phyloP scores from a whole-genome alignment of 2,329 filamentous ascomycete species.

The Iodosphaeria phyllophila region DNA sequence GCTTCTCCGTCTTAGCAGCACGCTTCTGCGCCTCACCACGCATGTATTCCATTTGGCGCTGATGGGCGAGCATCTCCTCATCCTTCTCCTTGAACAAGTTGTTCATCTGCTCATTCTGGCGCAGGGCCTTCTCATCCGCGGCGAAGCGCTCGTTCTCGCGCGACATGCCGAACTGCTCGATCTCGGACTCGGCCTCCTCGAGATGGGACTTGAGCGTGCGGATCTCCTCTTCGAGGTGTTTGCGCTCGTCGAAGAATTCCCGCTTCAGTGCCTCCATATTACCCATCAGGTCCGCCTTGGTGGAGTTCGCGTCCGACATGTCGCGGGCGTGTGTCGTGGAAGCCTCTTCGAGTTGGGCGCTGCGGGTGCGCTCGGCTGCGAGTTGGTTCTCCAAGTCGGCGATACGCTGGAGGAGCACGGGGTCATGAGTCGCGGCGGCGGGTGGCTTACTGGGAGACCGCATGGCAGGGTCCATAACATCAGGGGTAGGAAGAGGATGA shows the following conservation, averaged over 20 bases:
- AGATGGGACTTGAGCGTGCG: slow-evolving; percentile 55
- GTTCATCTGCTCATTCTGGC: slow-evolving; percentile 54
- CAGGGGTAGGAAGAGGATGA: no score
- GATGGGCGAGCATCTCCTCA: slow-evolving; percentile 36
- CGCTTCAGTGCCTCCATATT: slow-evolving; percentile 87
- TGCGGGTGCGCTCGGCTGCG: slow-evolving; percentile 49
- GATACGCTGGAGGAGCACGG: slow-evolving; percentile 27
- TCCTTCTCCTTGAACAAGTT: slow-evolving; percentile 35
- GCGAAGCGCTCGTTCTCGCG: slow-evolving; percentile 63
- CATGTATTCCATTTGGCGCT: slow-evolving; percentile 43
- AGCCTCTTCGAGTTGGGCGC: slow-evolving; percentile 51
- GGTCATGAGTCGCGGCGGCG: slow-evolving; percentile 22
- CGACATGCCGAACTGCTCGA: slow-evolving; percentile 68
- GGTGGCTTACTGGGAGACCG: slow-evolving; percentile 20
- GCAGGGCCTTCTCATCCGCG: slow-evolving; percentile 47
- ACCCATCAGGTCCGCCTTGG: slow-evolving; percentile 80
- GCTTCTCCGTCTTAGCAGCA: slow-evolving; percentile 36
- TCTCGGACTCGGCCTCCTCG: slow-evolving; percentile 82
- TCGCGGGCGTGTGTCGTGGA: slow-evolving; percentile 36
- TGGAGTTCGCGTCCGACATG: slow-evolving; percentile 70
- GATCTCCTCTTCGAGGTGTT: slow-evolving; percentile 65
- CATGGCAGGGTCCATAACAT: slow-evolving; percentile 29
- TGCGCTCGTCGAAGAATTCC: slow-evolving; percentile 74
- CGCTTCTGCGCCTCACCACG: slow-evolving; percentile 40
- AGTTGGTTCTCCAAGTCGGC: slow-evolving; percentile 63